Percentiles rank a stretch among this genome's conserved stretches.
Evolutionary conservation across 106 monocot genomes (phyloP).

Genomic region (Gastrodia elata): DNA sequence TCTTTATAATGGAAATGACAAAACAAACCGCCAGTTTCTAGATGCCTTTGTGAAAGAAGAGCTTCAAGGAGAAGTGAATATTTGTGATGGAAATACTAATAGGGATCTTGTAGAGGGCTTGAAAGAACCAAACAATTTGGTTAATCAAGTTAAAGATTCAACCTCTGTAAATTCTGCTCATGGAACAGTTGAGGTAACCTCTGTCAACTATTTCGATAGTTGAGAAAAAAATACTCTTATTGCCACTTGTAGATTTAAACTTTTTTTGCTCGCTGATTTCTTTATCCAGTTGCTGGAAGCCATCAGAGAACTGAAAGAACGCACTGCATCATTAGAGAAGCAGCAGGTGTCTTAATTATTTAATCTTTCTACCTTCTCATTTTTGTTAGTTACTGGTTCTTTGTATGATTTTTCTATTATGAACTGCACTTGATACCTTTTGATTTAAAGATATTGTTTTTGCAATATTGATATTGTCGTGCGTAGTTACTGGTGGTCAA

Average conservation of each 20-base stretch:
- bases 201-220: not conserved
- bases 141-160: slow-evolving; percentile 5
- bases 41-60: not conserved
- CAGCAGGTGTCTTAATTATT: slow-evolving; percentile 17
- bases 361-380: not conserved
- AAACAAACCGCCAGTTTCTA: not conserved
- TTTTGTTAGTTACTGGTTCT: not conserved
- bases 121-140: not conserved
- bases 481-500: not conserved
- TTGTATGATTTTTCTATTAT: not conserved
- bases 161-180: slow-evolving; percentile 2
- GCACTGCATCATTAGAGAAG: slow-evolving; percentile 15
- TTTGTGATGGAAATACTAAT: slow-evolving; percentile 2
- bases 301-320: slow-evolving; percentile 13
- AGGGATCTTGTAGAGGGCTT: not conserved
- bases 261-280: not conserved
- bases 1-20: slow-evolving; percentile 3
- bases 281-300: slow-evolving; percentile 8
- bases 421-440: not conserved
- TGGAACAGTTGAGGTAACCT: slow-evolving; percentile 14
- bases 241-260: not conserved
- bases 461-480: not conserved
- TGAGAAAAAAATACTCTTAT: not conserved
- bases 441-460: not conserved
- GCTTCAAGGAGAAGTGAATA: not conserved